Evolutionary conservation across 441 rosid species (phyloP).

Genomic region (Eruca vesicaria): DNA sequence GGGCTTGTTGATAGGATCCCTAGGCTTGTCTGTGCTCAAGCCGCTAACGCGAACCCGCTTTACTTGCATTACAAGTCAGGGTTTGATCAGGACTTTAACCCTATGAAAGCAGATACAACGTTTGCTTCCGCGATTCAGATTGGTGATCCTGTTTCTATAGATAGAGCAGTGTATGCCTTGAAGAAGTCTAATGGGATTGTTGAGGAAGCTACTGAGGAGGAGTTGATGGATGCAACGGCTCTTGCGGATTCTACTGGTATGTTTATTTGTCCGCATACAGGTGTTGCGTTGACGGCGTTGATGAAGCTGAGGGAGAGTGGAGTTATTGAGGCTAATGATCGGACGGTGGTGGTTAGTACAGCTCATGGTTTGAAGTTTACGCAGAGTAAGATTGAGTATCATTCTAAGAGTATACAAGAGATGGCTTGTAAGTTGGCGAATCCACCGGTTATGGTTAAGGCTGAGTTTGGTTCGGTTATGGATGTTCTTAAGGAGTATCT

Average conservation of each 20-base stretch:
- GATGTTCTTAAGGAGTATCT: constrained; percentile 47
- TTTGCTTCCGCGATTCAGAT: constrained; percentile 52
- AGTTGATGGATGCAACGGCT: constrained; percentile 59
- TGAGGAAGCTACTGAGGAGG: constrained; percentile 62
- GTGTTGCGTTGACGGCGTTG: constrained; percentile 58
- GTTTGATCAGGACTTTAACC: constrained; percentile 32
- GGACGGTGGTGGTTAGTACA: constrained; percentile 57
- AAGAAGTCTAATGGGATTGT: constrained; percentile 51
- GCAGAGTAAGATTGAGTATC: constrained; percentile 55
- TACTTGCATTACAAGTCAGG: constrained; percentile 48
- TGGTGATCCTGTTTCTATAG: constrained; percentile 49
- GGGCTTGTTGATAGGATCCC: constrained; percentile 55
- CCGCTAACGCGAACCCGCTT: constrained; percentile 63
- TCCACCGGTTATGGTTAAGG: constrained; percentile 47
- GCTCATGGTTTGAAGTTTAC: constrained; percentile 66
- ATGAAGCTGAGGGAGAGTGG: constrained; percentile 48
- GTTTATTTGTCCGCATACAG: constrained; percentile 67
- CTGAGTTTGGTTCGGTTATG: constrained; percentile 56
- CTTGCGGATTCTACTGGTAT: constrained; percentile 61
- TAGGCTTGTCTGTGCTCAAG: constrained; percentile 58
- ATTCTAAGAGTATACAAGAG: constrained; percentile 45
- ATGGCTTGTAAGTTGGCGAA: constrained; percentile 54
- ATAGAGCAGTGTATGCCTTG: constrained; percentile 55
- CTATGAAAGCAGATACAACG: constrained; percentile 38
- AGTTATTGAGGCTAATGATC: constrained; percentile 43